Conservation (phyloP, 1,139 yeast genomes). For the Taphrina populina region DNA sequence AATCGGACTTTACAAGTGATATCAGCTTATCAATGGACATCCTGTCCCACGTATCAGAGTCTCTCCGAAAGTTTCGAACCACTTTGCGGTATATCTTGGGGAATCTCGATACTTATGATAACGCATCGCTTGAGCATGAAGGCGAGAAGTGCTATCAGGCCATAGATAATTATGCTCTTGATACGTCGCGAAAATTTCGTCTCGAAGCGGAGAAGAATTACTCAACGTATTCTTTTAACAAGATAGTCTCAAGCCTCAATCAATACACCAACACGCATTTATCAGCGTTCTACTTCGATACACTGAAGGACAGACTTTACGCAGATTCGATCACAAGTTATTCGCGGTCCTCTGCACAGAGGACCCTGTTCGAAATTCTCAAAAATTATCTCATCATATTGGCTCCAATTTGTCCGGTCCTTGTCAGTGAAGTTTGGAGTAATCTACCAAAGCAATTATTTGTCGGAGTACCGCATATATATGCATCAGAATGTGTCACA, state of each 20-base stretch:
- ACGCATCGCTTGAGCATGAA: neutral
- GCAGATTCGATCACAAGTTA: constrained; percentile 57
- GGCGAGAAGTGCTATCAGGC: constrained; percentile 46
- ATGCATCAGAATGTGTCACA: too few relatives aligned
- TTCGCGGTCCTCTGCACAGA: constrained; percentile 66
- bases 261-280: constrained; percentile 68
- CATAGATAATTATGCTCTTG: constrained; percentile 67
- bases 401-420: constrained; percentile 77
- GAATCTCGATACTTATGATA: constrained; percentile 53
- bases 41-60: constrained; percentile 71
- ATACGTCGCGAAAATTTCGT: constrained; percentile 56
- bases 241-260: constrained; percentile 49
- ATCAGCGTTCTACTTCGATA: constrained; percentile 82
- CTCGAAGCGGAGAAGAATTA: constrained; percentile 52
- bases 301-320: constrained; percentile 80
- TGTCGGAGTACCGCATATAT: constrained; percentile 34
- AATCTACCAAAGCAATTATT: constrained; percentile 48
- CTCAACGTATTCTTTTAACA: constrained; percentile 62
- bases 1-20: constrained; percentile 80
- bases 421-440: constrained; percentile 87
- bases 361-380: constrained; percentile 60
- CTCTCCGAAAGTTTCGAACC: constrained; percentile 75
- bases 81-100: constrained; percentile 82
- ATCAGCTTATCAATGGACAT: constrained; percentile 72
- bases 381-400: constrained; percentile 62